Evolutionary conservation across 2,329 filamentous ascomycete species (phyloP), one percentile per base, ranked within the genome.

Genomic region (Fusarium lyarnte): DNA sequence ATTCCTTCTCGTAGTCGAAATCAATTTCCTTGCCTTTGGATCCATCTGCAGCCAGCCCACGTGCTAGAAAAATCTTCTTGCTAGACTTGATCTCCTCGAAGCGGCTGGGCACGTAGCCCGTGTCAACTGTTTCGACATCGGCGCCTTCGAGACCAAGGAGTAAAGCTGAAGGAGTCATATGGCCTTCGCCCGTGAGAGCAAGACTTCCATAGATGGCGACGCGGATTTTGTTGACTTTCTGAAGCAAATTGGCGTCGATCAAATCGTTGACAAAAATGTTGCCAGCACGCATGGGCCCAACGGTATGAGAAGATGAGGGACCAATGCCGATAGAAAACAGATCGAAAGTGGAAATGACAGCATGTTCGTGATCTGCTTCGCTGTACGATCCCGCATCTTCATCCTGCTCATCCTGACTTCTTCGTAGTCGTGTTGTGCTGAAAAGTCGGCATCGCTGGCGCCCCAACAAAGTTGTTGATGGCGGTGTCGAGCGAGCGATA

Each of bases 271-370:
- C 82, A 68, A 87, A 87, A 71, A 87, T 87, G 73, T 85, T 86
- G 38, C 85, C 85, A 11, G 85, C 85, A 23, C 85, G 84, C 85
- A 87, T 87, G 23, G 85, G 85, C 2, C 85, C 85, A 29, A 87
- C 85, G 1, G 85, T 87, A 76, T 87, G 85, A 16, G 85, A 87
- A 4, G 85, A 87, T 0, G 85, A 87, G 16, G 85, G 85, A 1
- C 85, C 85, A 70, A 87, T 86, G 71, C 85, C 85, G 58, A 87
- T 86, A 36, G 85, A 86, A 76, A 87, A 87, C 38, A 87, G 80
- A 74, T 87, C 85, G 69, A 87, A 87, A 1, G 85, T 84, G 5
- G 85, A 87, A 63, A 87, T 87, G 74, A 87, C 85, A 64, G 85
- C 85, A 72, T 87, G 85, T 71, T 87, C 85, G 51, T 85, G 83